These are phyloP conservation scores for Pestalotiopsis fici DNA, from an alignment of 2,329 filamentous ascomycete genomes.

Conservation along the genomic window DNA sequence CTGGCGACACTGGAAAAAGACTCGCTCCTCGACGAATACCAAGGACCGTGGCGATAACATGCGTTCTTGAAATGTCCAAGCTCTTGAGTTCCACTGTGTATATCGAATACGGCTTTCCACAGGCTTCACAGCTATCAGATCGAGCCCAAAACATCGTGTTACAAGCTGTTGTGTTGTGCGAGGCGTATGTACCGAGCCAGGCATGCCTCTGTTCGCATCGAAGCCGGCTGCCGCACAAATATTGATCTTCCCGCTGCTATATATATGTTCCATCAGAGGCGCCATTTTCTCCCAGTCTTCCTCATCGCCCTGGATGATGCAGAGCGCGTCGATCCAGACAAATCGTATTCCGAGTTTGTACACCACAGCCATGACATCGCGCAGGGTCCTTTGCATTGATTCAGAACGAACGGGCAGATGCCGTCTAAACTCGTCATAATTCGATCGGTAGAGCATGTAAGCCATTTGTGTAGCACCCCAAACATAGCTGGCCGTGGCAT, in stretches of 20 bases:
- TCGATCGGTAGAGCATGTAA: not conserved
- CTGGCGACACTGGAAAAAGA: not conserved
- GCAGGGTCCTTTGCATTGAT: not conserved
- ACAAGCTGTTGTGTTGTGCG: not conserved
- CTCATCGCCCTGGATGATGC: not conserved
- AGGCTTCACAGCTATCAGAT: not conserved
- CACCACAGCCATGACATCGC: not conserved
- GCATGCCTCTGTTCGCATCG: not conserved
- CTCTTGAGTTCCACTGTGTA: not conserved
- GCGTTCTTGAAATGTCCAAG: not conserved
- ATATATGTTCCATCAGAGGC: not conserved
- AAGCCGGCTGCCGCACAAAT: not conserved
- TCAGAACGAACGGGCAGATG: not conserved
- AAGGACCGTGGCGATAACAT: not conserved
- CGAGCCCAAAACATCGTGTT: not conserved
- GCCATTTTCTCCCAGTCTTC: not conserved
- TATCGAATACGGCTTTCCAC: not conserved
- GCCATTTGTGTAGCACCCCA: not conserved
- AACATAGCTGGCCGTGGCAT: not conserved
- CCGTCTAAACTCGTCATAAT: not conserved
- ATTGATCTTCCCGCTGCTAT: not conserved
- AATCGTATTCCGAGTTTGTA: not conserved
- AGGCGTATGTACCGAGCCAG: not conserved
- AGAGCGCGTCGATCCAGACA: not conserved
- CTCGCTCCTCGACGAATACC: not conserved